Base-by-base conservation (phyloP, 805 yeast genomes). In the Metschnikowia sp. region DNA sequence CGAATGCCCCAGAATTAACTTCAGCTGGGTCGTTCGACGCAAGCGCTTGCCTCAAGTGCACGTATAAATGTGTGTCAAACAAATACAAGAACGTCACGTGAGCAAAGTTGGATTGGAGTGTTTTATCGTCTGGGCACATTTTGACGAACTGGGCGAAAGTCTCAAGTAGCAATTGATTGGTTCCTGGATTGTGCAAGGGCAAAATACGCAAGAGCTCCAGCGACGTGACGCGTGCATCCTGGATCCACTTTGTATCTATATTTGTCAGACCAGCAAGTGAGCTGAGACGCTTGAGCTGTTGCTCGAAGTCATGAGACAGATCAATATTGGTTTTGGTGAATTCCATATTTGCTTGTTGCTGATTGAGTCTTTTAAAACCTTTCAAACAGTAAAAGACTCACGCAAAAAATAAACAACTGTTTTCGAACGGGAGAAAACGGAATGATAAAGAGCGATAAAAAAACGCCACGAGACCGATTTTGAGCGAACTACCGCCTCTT, bases 41-140 rank as follows among this genome's bases (percentile, higher is more conserved):
- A 36, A 51, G 49, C 8, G 15, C 31, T 11, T 39, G 28, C 30
- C 36, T 28, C 34, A 52, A 42, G 2, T 45, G 41, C 6, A 28
- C 11, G 38, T 36, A 47, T 22, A 49, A 33, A 1, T 28, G 13
- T 32, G 48, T 45, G 35, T 45, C 36, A 39, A 32, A 43, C 19
- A 54, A 32, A 28, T 54, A 51, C 19, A 49, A 36, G 10, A 49
- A 32, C 18, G 45, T 35, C 10, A 49, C 32, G 26, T 45, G 48
- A 31, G 41, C 50, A 30, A 55, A 46, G 18, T 32, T 36, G 19
- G 33, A 33, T 10, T 19, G 11, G 11, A 51, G 39, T 7, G 30
- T 13, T 9, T 22, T 36, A 11, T 47, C 45, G 1, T 43, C 32
- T 7, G 40, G 42, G n/a, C 44, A n/a, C 36, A 12, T n/a, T 8